Conservation (phyloP, 2,329 filamentous ascomycete species). For the Fusarium anthophilum region DNA sequence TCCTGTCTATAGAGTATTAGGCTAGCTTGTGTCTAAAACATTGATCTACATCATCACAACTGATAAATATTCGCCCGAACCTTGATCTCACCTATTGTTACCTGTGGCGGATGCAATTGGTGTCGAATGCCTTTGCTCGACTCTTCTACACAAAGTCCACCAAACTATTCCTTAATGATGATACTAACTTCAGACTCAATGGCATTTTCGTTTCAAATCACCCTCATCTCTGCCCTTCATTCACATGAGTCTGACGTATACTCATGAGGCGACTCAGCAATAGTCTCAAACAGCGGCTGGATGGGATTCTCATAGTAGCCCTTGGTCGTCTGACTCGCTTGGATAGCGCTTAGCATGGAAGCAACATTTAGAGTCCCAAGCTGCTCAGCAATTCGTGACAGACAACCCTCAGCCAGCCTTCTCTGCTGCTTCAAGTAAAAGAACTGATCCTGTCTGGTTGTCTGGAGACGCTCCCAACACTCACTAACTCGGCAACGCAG, state of each 20-base stretch:
- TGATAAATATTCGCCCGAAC: no score
- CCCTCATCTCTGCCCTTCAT: accelerated
- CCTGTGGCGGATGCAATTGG: no score
- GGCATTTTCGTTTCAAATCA: accelerated
- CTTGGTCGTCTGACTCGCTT: not conserved
- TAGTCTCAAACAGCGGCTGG: not conserved
- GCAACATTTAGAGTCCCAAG: not conserved
- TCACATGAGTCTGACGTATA: accelerated
- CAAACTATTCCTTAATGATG: accelerated
- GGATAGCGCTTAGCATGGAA: not conserved
- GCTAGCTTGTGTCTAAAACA: not conserved
- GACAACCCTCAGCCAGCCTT: not conserved
- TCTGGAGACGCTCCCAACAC: no score
- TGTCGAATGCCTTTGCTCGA: accelerated
- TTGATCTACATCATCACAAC: not conserved
- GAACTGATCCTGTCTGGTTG: no score
- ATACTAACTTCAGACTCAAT: accelerated
- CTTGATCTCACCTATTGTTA: no score
- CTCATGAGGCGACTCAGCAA: not conserved
- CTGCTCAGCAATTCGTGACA: not conserved
- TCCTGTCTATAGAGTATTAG: slow-evolving; percentile 40
- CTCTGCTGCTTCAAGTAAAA: not conserved
- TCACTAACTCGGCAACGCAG: no score
- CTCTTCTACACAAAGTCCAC: no score
- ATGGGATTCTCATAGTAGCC: accelerated